Evolutionary conservation across 1,284 basidiomycete species (phyloP).

Genomic region (Ceratobasidium sp.): DNA sequence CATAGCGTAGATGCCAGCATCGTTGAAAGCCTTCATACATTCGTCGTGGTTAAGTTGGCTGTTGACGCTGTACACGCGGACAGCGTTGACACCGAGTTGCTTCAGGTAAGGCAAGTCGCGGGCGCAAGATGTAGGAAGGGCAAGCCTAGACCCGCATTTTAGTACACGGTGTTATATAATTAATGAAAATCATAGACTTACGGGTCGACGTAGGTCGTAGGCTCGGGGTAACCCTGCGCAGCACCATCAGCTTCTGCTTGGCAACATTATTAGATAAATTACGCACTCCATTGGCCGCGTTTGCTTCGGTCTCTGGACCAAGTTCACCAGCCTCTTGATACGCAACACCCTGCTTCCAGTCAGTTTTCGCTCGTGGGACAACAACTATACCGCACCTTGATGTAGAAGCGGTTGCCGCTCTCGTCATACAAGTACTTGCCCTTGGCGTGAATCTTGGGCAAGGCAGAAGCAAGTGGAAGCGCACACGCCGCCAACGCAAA

Average conservation of each 20-base stretch:
- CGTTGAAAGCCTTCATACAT: constrained; percentile 81
- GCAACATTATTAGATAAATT: not conserved
- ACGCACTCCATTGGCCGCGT: constrained; percentile 74
- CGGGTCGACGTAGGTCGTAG: constrained; percentile 50
- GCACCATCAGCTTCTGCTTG: not conserved
- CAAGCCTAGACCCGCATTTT: constrained; percentile 50
- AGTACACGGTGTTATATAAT: not conserved
- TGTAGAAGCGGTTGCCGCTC: constrained; percentile 80
- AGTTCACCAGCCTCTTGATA: constrained; percentile 83
- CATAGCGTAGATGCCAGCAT: constrained; percentile 88
- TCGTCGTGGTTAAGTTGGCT: constrained; percentile 80
- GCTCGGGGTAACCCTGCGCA: constrained; percentile 40
- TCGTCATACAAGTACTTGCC: constrained; percentile 81
- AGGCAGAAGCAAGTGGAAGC: constrained; percentile 46
- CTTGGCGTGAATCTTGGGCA: constrained; percentile 64
- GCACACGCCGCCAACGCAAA: constrained; percentile 20
- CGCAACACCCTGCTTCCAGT: constrained; percentile 65
- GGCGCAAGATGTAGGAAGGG: constrained; percentile 69
- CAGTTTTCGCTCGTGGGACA: not conserved
- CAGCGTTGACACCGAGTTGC: constrained; percentile 58
- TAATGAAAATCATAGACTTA: not conserved
- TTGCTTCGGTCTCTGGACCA: constrained; percentile 52
- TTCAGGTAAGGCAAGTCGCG: constrained; percentile 82
- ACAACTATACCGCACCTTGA: constrained; percentile 60
- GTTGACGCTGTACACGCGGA: constrained; percentile 88